Percentiles rank a stretch among this genome's conserved stretches.
These are phyloP conservation scores for Aspergillus sp. DNA, from an alignment of 2,329 filamentous ascomycete genomes.

Conservation along the genomic window DNA sequence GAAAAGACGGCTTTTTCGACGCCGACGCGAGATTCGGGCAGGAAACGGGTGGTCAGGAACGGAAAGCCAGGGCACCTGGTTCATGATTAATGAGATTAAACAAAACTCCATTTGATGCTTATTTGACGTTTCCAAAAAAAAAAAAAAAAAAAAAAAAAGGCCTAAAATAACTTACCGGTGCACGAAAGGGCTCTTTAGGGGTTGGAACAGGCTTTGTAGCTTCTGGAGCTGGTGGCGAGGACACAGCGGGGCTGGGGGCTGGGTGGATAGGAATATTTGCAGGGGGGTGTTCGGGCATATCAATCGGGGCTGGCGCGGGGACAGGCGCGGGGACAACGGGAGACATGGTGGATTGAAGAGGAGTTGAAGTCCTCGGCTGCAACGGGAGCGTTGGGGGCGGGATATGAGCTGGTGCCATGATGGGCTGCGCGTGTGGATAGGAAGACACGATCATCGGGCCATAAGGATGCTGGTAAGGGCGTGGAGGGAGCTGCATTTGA, in stretches of 20 bases:
- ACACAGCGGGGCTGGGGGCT: constrained; percentile 26
- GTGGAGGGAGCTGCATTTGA: constrained; percentile 37
- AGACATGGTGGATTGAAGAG: constrained; percentile 32
- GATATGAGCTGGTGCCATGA: constrained; percentile 33
- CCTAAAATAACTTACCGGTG: constrained; percentile 36
- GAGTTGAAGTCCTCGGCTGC: constrained; percentile 34
- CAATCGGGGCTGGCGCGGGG: constrained; percentile 21
- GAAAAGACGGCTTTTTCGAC: constrained; percentile 35
- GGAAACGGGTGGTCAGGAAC: constrained; percentile 53
- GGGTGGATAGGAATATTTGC: constrained; percentile 17
- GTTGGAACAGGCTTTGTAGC: constrained; percentile 18
- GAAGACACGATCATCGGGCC: constrained; percentile 40
- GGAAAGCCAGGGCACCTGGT: constrained; percentile 57
- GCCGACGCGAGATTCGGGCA: constrained; percentile 43
- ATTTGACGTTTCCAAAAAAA: neutral
- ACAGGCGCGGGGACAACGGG: constrained; percentile 18
- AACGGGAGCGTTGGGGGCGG: constrained; percentile 30
- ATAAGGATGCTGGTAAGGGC: constrained; percentile 37
- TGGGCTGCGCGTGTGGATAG: constrained; percentile 37
- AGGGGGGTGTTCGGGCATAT: constrained; percentile 23
- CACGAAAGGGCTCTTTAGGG: constrained; percentile 43
- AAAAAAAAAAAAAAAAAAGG: neutral
- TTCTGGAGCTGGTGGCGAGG: constrained; percentile 25
- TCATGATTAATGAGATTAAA: constrained; percentile 6
- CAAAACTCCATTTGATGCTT: too few species aligned